phyloP scores from a whole-genome alignment of 2,329 filamentous ascomycete species.

The Chrysoporthe deuterocubensis region DNA sequence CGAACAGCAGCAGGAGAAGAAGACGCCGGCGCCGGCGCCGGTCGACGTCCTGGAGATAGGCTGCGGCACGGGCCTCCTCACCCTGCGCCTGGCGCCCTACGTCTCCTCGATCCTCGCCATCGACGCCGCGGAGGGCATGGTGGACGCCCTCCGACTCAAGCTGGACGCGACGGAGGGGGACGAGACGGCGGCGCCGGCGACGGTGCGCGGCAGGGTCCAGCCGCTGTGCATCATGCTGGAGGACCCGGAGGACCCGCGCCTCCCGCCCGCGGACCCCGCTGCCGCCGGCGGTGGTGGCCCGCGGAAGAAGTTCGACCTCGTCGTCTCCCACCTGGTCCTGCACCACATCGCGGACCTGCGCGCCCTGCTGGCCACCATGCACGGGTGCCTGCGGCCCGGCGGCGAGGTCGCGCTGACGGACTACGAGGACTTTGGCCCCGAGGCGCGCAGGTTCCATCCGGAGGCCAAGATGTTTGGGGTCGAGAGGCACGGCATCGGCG shows the following conservation, averaged over 20 bases:
- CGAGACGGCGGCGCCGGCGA: neutral
- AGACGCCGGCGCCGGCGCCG: too few species aligned
- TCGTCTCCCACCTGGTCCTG: conserved; percentile 57
- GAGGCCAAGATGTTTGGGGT: conserved; percentile 56
- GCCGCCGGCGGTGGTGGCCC: conserved; percentile 31
- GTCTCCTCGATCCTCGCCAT: conserved; percentile 54
- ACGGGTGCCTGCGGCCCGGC: conserved; percentile 50
- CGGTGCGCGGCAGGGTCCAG: conserved; percentile 35
- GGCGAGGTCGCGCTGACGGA: conserved; percentile 58
- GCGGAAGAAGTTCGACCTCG: conserved; percentile 52
- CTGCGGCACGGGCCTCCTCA: conserved; percentile 60
- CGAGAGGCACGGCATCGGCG: conserved; percentile 55
- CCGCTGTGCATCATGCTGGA: conserved; percentile 52
- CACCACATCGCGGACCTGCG: conserved; percentile 57
- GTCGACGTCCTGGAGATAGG: conserved; percentile 59
- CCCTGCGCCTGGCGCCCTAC: conserved; percentile 51
- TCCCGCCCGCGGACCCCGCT: conserved; percentile 41
- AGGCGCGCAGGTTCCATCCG: conserved; percentile 57
- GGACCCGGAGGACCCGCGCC: conserved; percentile 50
- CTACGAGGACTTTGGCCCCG: conserved; percentile 59
- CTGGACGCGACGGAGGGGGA: conserved; percentile 32
- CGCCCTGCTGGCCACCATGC: conserved; percentile 48
- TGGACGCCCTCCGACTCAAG: conserved; percentile 52
- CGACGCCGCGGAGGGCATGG: conserved; percentile 60
- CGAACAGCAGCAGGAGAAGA: too few species aligned